These are phyloP conservation scores for Diddensiella santjacobensis DNA, from an alignment of 805 yeast genomes.

Conservation along the genomic window DNA sequence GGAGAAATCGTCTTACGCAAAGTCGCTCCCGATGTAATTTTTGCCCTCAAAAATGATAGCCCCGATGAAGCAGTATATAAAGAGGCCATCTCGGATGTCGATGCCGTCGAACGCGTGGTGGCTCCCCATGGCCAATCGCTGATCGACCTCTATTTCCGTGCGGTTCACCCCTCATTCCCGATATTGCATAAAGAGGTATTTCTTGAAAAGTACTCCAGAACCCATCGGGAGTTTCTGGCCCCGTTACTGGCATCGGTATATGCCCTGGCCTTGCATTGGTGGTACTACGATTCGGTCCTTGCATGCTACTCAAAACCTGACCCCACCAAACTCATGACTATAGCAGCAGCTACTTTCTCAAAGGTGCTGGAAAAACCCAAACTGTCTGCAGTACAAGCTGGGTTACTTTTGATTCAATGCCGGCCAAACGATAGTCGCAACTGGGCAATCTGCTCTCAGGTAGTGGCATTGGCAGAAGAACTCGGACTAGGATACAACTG, in stretches of 20 bases:
- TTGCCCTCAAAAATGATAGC: constrained; percentile 76
- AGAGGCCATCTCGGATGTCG: constrained; percentile 71
- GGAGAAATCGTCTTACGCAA: constrained; percentile 65
- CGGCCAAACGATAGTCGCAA: constrained; percentile 55
- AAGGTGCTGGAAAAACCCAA: constrained; percentile 84
- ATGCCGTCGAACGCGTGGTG: constrained; percentile 75
- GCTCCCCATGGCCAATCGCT: constrained; percentile 86
- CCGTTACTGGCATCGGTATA: constrained; percentile 90
- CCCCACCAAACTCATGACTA: constrained; percentile 60
- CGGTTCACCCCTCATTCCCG: constrained; percentile 89
- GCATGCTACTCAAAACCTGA: constrained; percentile 78
- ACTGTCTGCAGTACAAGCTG: constrained; percentile 88
- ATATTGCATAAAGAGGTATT: constrained; percentile 88
- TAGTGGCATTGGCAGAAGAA: constrained; percentile 85
- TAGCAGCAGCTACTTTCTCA: constrained; percentile 60
- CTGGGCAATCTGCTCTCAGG: constrained; percentile 83
- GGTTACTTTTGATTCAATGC: constrained; percentile 70
- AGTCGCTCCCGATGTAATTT: constrained; percentile 73
- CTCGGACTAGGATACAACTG: constrained; percentile 90
- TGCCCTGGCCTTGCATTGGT: constrained; percentile 85
- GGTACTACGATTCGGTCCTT: constrained; percentile 82
- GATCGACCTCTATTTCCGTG: constrained; percentile 69
- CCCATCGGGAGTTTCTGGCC: constrained; percentile 88
- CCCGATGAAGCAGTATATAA: constrained; percentile 65
- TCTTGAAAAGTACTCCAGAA: constrained; percentile 82